phyloP scores from a whole-genome alignment of 2,329 filamentous ascomycete genomes.

The Raffaelea arxii region DNA sequence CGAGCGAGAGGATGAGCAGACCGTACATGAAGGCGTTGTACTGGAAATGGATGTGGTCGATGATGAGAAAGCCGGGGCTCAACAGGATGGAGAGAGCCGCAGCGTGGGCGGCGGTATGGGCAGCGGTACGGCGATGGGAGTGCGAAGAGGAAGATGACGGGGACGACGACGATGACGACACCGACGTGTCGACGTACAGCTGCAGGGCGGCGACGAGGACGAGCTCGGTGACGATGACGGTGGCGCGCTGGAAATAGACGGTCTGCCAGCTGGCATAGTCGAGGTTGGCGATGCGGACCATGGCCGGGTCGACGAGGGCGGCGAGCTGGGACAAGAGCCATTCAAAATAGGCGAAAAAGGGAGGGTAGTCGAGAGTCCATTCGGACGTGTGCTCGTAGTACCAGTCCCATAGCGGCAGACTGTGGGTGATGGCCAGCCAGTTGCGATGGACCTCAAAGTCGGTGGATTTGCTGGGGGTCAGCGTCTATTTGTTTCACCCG shows the following conservation, averaged over 20 bases:
- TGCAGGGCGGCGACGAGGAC: constrained; percentile 76
- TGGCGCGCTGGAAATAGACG: constrained; percentile 83
- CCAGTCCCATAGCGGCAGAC: constrained; percentile 78
- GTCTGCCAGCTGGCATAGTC: constrained; percentile 89
- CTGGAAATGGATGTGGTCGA: constrained; percentile 98
- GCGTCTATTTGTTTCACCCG: not conserved
- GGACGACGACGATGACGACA: no score
- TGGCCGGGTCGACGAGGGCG: constrained; percentile 63
- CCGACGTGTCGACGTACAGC: constrained; percentile 64
- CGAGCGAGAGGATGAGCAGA: constrained; percentile 75
- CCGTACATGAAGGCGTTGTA: constrained; percentile 98
- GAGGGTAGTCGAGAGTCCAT: constrained; percentile 99
- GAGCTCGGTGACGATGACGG: constrained; percentile 78
- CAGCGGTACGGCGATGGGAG: no score
- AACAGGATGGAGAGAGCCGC: constrained; percentile 82
- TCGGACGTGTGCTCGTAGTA: constrained; percentile 96
- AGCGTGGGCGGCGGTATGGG: constrained; percentile 72
- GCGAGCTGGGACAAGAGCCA: constrained; percentile 81
- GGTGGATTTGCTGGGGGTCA: constrained; percentile 71
- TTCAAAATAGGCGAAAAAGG: constrained; percentile 97
- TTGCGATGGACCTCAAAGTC: constrained; percentile 99
- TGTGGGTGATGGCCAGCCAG: constrained; percentile 94
- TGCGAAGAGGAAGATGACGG: no score
- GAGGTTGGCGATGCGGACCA: constrained; percentile 74
- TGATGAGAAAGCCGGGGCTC: constrained; percentile 88